Conservation (phyloP, 2,329 filamentous ascomycete species). For the Stagonosporopsis rhizophila region DNA sequence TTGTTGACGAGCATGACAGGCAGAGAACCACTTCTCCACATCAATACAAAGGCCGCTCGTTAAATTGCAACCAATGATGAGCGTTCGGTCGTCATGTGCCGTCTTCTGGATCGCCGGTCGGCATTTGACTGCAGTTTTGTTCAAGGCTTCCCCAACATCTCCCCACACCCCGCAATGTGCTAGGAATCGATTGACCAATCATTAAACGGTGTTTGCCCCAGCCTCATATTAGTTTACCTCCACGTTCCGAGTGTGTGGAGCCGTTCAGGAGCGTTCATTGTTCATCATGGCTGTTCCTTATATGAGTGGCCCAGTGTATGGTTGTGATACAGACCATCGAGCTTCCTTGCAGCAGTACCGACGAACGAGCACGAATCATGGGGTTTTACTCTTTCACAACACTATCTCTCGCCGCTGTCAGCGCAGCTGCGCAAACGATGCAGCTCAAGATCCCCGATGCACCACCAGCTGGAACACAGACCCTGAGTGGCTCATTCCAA, state of each 20-base stretch:
- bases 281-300: background rate
- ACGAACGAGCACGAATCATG: background rate
- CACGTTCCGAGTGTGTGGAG: constrained; percentile 14
- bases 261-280: background rate
- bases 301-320: background rate
- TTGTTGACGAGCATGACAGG: background rate
- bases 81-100: background rate
- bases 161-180: constrained; percentile 8
- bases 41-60: constrained; percentile 1
- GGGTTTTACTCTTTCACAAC: background rate
- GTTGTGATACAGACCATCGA: background rate
- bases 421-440: constrained; percentile 1
- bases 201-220: background rate
- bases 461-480: constrained; percentile 20
- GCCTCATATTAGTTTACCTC: background rate
- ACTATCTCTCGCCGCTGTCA: background rate
- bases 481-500: constrained; percentile 20
- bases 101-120: background rate
- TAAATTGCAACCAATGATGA: background rate
- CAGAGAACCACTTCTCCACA: background rate
- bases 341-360: background rate
- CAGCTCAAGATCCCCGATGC: constrained; percentile 10
- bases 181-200: constrained; percentile 3
- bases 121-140: background rate
- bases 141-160: background rate